Evolutionary conservation across 208 protist genomes (phyloP).

Genomic region (Wallacemonas sp.): DNA sequence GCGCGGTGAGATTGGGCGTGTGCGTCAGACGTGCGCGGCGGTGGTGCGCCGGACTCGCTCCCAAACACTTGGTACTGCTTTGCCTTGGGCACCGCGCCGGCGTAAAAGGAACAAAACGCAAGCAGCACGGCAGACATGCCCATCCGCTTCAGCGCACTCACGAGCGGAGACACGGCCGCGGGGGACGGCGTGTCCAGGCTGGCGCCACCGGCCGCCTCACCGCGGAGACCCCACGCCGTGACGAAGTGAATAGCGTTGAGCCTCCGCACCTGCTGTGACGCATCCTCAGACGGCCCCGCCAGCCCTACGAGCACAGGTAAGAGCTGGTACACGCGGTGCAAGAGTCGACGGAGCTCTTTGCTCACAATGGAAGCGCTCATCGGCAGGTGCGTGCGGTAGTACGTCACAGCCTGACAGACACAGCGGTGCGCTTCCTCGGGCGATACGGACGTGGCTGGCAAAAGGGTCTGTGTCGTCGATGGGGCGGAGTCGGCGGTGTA

Average conservation of each 20-base stretch:
- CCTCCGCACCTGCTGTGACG: neutral
- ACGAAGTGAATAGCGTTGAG: slow-evolving; percentile 72
- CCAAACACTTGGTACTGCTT: slow-evolving; percentile 65
- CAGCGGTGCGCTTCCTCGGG: slow-evolving; percentile 11
- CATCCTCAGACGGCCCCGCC: neutral
- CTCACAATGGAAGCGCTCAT: slow-evolving; percentile 70
- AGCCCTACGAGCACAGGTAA: slow-evolving; percentile 45
- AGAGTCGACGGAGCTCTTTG: slow-evolving; percentile 54
- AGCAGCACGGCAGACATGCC: slow-evolving; percentile 77
- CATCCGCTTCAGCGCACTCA: slow-evolving; percentile 52
- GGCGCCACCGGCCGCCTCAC: neutral
- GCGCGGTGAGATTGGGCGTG: slow-evolving; percentile 74
- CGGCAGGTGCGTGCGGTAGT: slow-evolving; percentile 74
- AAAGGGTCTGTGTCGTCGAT: neutral
- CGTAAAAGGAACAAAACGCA: slow-evolving; percentile 80
- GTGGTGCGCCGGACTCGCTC: slow-evolving; percentile 8
- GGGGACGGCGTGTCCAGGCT: neutral
- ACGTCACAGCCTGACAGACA: slow-evolving; percentile 37
- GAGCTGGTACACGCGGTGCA: slow-evolving; percentile 63
- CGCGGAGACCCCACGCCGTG: slow-evolving; percentile 47
- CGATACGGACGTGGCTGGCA: neutral
- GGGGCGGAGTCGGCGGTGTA: neutral
- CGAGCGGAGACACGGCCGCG: slow-evolving; percentile 33
- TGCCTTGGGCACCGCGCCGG: slow-evolving; percentile 63
- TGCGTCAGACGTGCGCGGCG: slow-evolving; percentile 16